Base-by-base conservation (phyloP, 192 early-diverging fungal species). In the Allomyces arbusculus region DNA sequence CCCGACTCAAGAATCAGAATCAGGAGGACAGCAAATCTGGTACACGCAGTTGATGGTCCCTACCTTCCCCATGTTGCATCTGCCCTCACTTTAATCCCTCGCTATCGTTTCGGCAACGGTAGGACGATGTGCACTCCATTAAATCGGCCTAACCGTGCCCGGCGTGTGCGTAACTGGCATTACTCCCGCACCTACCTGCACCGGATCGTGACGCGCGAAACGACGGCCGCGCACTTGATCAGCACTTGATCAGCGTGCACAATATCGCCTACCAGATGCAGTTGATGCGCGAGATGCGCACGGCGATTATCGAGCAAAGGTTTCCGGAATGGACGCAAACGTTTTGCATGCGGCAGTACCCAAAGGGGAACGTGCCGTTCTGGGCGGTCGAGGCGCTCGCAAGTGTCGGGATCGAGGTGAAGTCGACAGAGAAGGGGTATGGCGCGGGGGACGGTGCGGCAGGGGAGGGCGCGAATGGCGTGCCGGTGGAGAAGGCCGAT, bases 261-360 rank as follows among this genome's bases (percentile, higher is more conserved):
- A 92, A 92, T 70, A 82, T 89, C 33, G 85, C 88, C 4, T 92
- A 82, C 78, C 90, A 92, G 71, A 79, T 92, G 76, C 79, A 86
- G 16, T 68, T 92, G 62, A 92, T 92, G 90, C 70, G 78, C 45
- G 82, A 83, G 67, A 87, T 92, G 67, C 84, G 86, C 65, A 71
- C 75, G 40, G 81, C 83, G 24, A 89, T 92, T 61, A 73, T 80
- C 22, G 76, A 84, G 23, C 84, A 88, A 69, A 66, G 75, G 28
- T 90, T 81, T 71, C 90, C 90, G 11, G 68, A 71, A 62, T 88
- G 80, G 68, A 77, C 90, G 65, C 79, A 84, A 68, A 68, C 75
- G 64, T 90, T 87, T 58, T 58, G 50, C 25, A 43, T 58, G 44
- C 26, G 44, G n/a, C 44, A 33, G 40, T 70, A 66, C 50, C 50